Evolutionary conservation across 441 rosid genomes (phyloP).

Genomic region (Populus tomentosa): DNA sequence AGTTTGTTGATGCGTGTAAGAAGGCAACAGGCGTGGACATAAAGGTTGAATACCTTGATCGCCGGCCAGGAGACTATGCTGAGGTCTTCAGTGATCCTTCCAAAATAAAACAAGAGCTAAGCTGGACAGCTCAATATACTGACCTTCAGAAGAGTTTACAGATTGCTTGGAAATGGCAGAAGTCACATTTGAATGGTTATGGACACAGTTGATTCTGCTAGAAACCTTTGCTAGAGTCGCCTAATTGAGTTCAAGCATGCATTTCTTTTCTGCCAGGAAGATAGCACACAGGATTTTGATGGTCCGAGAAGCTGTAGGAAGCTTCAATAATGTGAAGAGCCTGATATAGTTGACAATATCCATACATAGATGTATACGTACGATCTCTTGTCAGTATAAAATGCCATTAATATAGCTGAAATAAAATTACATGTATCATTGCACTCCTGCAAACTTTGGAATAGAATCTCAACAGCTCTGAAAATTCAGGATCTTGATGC

Average conservation of each 20-base stretch:
- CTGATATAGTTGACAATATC: background rate
- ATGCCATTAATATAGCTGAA: background rate
- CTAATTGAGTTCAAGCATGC: background rate
- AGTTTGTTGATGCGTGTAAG: constrained; percentile 96
- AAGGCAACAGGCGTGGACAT: constrained; percentile 78
- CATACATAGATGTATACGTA: background rate
- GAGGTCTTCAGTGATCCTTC: constrained; percentile 84
- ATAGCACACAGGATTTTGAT: background rate
- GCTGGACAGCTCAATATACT: constrained; percentile 84
- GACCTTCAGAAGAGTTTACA: constrained; percentile 67
- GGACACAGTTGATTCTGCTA: constrained; percentile 6
- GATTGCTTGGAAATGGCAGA: constrained; percentile 96
- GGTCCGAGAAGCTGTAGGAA: background rate
- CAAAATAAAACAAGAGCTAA: constrained; percentile 64
- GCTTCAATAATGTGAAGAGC: background rate
- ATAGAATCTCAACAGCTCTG: too few relatives aligned
- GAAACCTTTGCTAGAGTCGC: background rate
- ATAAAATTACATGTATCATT: background rate
- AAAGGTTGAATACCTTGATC: constrained; percentile 68
- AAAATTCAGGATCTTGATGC: background rate
- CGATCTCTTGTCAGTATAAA: background rate
- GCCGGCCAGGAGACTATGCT: constrained; percentile 93
- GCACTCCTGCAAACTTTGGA: background rate
- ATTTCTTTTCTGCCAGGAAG: background rate
- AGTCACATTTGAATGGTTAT: constrained; percentile 73